Conservation (phyloP, 2,329 filamentous ascomycete genomes). For the Neonectria coccinea region DNA sequence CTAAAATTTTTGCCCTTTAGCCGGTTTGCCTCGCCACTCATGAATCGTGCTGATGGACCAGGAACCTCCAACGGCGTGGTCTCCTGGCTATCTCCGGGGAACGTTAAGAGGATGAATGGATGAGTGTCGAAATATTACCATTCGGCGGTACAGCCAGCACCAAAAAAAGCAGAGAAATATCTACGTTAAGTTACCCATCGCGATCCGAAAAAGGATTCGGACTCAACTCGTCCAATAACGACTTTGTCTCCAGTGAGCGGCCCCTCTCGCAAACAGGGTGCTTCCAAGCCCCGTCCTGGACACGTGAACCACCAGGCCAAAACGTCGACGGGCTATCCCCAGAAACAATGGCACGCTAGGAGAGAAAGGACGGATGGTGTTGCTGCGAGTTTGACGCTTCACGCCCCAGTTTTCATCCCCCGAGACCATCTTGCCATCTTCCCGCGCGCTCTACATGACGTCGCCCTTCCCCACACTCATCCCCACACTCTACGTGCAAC, state of each 20-base stretch:
- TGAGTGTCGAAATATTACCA: not conserved
- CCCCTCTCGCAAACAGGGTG: conserved; percentile 2
- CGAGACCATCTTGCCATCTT: conserved; percentile 25
- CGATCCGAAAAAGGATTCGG: not conserved
- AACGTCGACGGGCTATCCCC: not conserved
- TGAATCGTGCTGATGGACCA: conserved; percentile 27
- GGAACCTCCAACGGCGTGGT: not conserved
- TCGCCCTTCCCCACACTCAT: conserved; percentile 41
- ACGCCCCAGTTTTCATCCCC: conserved; percentile 36
- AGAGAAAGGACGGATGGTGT: conserved; percentile 1
- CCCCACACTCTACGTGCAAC: conserved; percentile 18
- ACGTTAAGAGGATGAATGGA: not conserved
- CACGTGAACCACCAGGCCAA: conserved; percentile 6
- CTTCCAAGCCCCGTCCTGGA: conserved; percentile 4
- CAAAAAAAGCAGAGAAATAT: conserved; percentile 9
- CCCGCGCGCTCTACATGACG: conserved; percentile 37
- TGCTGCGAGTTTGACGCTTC: conserved; percentile 4
- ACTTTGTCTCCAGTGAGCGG: too few relatives aligned
- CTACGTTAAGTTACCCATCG: not conserved
- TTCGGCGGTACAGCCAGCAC: not conserved
- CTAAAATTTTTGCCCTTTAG: not conserved
- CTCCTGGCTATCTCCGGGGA: conserved; percentile 1
- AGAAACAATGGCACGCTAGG: conserved; percentile 12
- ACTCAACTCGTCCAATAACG: conserved; percentile 10
- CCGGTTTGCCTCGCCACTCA: not conserved